A percentile compares a stretch with the other conserved stretches of the same genome.
These are phyloP conservation scores for Aureobasidium zeae DNA, from an alignment of 2,329 filamentous ascomycete genomes.

Conservation along the genomic window DNA sequence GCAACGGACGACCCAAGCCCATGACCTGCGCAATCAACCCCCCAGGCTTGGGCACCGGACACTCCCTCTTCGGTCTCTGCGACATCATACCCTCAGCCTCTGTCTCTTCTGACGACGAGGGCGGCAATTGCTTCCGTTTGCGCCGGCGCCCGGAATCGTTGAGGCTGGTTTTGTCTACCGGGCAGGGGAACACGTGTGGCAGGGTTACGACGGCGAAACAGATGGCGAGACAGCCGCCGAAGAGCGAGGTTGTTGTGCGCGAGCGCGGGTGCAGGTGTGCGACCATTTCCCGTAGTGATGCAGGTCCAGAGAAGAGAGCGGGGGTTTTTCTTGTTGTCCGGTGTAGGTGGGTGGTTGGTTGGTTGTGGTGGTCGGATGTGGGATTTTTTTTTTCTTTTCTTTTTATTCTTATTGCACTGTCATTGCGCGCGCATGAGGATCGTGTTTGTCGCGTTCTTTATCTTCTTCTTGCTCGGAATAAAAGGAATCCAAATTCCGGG, in stretches of 20 bases:
- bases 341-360: too few species aligned
- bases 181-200: conserved; percentile 85
- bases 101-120: conserved; percentile 22
- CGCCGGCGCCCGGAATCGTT: conserved; percentile 54
- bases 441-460: too few species aligned
- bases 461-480: too few species aligned
- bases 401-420: too few species aligned
- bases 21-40: conserved; percentile 68
- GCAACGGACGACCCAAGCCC: conserved; percentile 45
- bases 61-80: conserved; percentile 52
- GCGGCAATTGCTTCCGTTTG: conserved; percentile 34
- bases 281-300: too few species aligned
- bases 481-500: too few species aligned
- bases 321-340: too few species aligned
- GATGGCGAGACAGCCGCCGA: conserved; percentile 81
- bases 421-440: too few species aligned
- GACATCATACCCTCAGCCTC: conserved; percentile 11
- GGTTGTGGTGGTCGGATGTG: too few species aligned
- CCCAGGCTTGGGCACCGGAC: conserved; percentile 83
- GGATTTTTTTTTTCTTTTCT: too few species aligned
- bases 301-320: too few species aligned
- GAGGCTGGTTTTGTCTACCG: conserved; percentile 63
- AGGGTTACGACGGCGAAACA: conserved; percentile 88
- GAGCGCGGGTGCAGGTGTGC: conserved; percentile 82
- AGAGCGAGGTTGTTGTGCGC: conserved; percentile 84